Base-by-base conservation (phyloP, 768 basidiomycete genomes). In the Xanthoconium purpureum region DNA sequence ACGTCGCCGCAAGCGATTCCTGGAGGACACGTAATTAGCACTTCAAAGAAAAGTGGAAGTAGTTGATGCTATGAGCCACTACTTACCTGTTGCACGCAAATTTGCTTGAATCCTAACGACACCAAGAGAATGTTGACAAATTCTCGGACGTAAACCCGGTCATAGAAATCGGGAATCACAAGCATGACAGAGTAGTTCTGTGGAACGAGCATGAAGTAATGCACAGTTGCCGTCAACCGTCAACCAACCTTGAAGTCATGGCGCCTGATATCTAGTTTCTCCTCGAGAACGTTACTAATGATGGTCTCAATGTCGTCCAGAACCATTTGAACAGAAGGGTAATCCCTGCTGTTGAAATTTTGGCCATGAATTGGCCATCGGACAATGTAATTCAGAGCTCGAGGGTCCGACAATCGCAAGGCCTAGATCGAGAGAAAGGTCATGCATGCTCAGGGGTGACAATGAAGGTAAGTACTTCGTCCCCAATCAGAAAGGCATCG, bases 1-100 rank as follows among this genome's bases (percentile, higher is more conserved):
- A 98, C 1, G 93, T 93, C 5, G 95, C 94, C 35, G 91, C 90
- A 39, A 96, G 77, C 5, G 93, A 89, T 78, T 97, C 95, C 92
- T 97, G 59, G 15, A 56, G 5, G 42, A 9, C 17, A 38, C 33
- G 33, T 9, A 13, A 15, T 51, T 18, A 40, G 29, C 24, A 30
- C 13, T 30, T 11, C 24, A 24, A 24, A 2, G 13, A n/a, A n/a
- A 29, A 28, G 35, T 17, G n/a, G 28, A 28, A 15, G 17, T 9
- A 24, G n/a, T 24, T 12, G 37, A 45, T 11, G 10, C 8, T n/a
- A 30, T 11, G 8, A 42, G 33, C 13, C 5, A 47, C 5, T 8
- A 56, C 55, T 52, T 12, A 88, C 94, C 80, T 98, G 97, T 70
- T 96, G 93, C 5, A 89, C 84, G 63, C 90, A 94, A 33, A 98